These are phyloP conservation scores for Fusarium citri DNA, from an alignment of 2,329 filamentous ascomycete species.

Conservation along the genomic window DNA sequence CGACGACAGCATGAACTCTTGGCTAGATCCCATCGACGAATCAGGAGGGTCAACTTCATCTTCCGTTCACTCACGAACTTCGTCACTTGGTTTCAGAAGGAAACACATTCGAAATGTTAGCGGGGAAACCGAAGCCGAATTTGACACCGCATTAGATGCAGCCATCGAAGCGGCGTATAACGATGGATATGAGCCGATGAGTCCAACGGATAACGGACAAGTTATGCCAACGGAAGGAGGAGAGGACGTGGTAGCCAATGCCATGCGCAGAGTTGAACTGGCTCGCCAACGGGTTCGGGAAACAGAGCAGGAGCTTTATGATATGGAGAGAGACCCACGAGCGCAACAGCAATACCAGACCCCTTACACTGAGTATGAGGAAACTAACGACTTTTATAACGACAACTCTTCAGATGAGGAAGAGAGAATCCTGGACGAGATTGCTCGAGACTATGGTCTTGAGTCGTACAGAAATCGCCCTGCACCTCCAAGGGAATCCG, in stretches of 20 bases:
- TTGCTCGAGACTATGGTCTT: conserved; percentile 84
- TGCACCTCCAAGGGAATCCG: conserved; percentile 79
- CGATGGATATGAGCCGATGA: conserved; percentile 84
- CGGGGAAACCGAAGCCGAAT: conserved; percentile 85
- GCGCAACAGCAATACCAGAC: conserved; percentile 48
- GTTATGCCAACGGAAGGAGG: conserved; percentile 54
- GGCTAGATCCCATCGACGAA: conserved; percentile 94
- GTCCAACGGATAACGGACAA: conserved; percentile 55
- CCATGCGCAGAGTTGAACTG: conserved; percentile 75
- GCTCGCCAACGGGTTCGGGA: conserved; percentile 81
- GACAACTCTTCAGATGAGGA: conserved; percentile 77
- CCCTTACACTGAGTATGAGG: conserved; percentile 39
- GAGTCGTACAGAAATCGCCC: conserved; percentile 77
- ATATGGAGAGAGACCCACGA: conserved; percentile 60
- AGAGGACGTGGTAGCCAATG: conserved; percentile 64
- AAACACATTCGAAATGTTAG: conserved; percentile 77
- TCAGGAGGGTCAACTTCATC: conserved; percentile 83
- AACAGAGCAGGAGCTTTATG: conserved; percentile 74
- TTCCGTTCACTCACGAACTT: conserved; percentile 83
- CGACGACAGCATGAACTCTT: conserved; percentile 82
- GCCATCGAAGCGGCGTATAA: conserved; percentile 97
- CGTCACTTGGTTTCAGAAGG: conserved; percentile 74
- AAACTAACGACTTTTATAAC: conserved; percentile 69
- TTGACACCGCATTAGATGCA: conserved; percentile 92
- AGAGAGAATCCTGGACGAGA: conserved; percentile 84